Evolutionary conservation across 2,329 filamentous ascomycete genomes (phyloP).

Genomic region (Stagonosporopsis vannaccii): DNA sequence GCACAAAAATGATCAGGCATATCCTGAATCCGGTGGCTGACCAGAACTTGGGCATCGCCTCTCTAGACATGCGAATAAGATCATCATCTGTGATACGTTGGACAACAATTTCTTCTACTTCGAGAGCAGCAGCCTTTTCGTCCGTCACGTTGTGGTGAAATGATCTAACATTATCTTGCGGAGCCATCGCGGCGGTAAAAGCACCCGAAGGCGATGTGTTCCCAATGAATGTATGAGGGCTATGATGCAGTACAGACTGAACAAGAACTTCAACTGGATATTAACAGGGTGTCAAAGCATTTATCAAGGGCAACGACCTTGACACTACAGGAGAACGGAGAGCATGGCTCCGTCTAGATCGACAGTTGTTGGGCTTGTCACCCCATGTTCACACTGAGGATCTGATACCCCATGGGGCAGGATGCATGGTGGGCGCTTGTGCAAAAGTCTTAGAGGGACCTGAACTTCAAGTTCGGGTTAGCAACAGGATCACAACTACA

Average conservation of each 20-base stretch:
- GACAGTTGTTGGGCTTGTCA: slow-evolving; percentile 1
- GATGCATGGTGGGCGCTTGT: background rate
- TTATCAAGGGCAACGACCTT: background rate
- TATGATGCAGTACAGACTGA: background rate
- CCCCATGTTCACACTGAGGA: slow-evolving; percentile 1
- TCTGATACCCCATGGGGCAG: slow-evolving; percentile 2
- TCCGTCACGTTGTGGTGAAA: slow-evolving; percentile 20
- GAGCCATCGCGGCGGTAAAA: slow-evolving; percentile 4
- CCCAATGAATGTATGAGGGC: background rate
- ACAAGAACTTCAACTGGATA: background rate
- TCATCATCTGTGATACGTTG: slow-evolving; percentile 58
- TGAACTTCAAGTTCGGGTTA: background rate
- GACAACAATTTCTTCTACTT: slow-evolving; percentile 56
- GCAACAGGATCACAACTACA: background rate
- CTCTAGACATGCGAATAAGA: slow-evolving; percentile 51
- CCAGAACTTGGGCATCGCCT: slow-evolving; percentile 50
- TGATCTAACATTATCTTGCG: slow-evolving; percentile 13
- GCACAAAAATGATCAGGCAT: slow-evolving; percentile 54
- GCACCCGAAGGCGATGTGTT: background rate
- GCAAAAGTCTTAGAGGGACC: background rate
- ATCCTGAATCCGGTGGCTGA: slow-evolving; percentile 54
- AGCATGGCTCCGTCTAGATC: slow-evolving; percentile 8
- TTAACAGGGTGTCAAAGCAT: background rate
- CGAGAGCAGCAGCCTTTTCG: slow-evolving; percentile 26
- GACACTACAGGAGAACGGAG: slow-evolving; percentile 3